Conservation (phyloP, 208 protist species). For the Leishmania arabica region DNA sequence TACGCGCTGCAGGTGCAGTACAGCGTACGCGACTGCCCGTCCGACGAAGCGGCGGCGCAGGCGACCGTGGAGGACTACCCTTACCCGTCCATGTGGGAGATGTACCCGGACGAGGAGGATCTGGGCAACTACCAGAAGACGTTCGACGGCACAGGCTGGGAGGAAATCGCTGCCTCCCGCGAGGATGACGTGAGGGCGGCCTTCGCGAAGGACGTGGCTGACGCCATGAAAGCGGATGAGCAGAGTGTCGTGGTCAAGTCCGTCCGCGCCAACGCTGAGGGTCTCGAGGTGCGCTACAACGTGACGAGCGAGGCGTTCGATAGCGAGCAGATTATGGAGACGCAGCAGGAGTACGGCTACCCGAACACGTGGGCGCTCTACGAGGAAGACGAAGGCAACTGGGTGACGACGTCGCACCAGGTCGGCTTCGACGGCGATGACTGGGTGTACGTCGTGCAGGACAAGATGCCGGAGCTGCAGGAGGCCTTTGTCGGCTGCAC, state of each 20-base stretch:
- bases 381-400: slow-evolving; percentile 25
- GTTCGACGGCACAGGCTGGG: slow-evolving; percentile 34
- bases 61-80: slow-evolving; percentile 40
- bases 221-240: slow-evolving; percentile 25
- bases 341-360: slow-evolving; percentile 41
- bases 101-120: slow-evolving; percentile 38
- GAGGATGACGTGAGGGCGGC: slow-evolving; percentile 33
- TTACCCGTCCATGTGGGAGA: slow-evolving; percentile 45
- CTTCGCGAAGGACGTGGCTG: slow-evolving; percentile 40
- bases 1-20: slow-evolving; percentile 38
- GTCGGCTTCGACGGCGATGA: slow-evolving; percentile 76
- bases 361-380: slow-evolving; percentile 54
- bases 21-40: slow-evolving; percentile 30
- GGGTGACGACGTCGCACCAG: slow-evolving; percentile 52
- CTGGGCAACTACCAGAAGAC: slow-evolving; percentile 32
- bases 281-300: slow-evolving; percentile 39
- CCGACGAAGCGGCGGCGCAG: slow-evolving; percentile 33
- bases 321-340: slow-evolving; percentile 23
- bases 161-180: slow-evolving; percentile 17
- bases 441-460: slow-evolving; percentile 61
- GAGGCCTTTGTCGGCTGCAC: slow-evolving; percentile 37
- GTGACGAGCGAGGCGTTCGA: slow-evolving; percentile 25
- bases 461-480: slow-evolving; percentile 36
- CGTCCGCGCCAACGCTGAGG: slow-evolving; percentile 26
- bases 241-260: slow-evolving; percentile 30